phyloP scores from a whole-genome alignment of 768 basidiomycete genomes.

The Lactifluus subvellereus region DNA sequence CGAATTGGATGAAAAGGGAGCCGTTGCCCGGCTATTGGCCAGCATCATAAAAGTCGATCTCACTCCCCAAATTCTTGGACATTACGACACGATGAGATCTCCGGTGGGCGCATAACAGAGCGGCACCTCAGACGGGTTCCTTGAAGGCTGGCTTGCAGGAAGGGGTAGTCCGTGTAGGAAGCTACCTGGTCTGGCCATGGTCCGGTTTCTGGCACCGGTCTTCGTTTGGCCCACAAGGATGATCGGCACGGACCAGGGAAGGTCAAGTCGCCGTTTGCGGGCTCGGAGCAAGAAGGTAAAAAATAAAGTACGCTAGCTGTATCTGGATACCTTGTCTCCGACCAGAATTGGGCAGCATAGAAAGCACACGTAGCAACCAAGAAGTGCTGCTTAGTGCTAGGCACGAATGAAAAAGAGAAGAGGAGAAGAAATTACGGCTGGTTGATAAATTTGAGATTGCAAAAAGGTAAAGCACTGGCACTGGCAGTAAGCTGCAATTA shows the following conservation, averaged over 20 bases:
- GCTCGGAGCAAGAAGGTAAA: background rate
- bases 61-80: slow-evolving; percentile 10
- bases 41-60: slow-evolving; percentile 6
- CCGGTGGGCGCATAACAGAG: slow-evolving; percentile 9
- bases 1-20: slow-evolving; percentile 2
- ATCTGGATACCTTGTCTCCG: background rate
- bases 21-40: slow-evolving; percentile 11
- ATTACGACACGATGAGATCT: slow-evolving; percentile 23
- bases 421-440: background rate
- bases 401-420: background rate
- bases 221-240: slow-evolving; percentile 2
- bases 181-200: slow-evolving; percentile 13
- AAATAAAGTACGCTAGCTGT: slow-evolving; percentile 11
- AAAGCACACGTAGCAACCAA: background rate
- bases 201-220: slow-evolving; percentile 13
- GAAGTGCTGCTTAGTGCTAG: background rate
- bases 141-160: slow-evolving; percentile 7
- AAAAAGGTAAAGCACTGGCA: background rate
- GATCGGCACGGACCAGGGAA: slow-evolving; percentile 18
- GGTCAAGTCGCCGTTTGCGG: slow-evolving; percentile 19
- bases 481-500: too few relatives aligned
- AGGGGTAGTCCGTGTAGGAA: background rate
- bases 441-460: background rate
- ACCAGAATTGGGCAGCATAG: background rate
- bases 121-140: slow-evolving; percentile 17